Evolutionary conservation across 345 rosid species (phyloP).

Genomic region (Eucalyptus brandiana): DNA sequence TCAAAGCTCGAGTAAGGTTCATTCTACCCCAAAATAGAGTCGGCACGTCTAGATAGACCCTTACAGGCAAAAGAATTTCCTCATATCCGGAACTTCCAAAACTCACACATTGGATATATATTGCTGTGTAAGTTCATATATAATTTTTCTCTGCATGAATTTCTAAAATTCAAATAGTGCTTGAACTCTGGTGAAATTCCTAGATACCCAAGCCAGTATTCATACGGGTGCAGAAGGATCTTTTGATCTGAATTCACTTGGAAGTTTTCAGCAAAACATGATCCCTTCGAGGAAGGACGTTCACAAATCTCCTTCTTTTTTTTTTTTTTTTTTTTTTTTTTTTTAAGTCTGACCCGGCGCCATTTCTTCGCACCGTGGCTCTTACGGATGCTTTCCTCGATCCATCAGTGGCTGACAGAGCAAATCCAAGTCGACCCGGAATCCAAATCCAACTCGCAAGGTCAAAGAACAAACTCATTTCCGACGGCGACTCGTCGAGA

Average conservation of each 20-base stretch:
- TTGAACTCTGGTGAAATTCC: not conserved
- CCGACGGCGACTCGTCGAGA: not conserved
- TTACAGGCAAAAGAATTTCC: not conserved
- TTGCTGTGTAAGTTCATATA: too few species aligned
- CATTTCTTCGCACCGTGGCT: not conserved
- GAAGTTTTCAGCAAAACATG: too few species aligned
- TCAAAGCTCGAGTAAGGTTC: not conserved
- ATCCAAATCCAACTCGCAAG: not conserved
- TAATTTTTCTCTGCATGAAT: not conserved
- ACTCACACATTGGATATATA: not conserved
- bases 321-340: too few species aligned
- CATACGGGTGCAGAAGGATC: not conserved
- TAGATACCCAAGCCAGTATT: not conserved
- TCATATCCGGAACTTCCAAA: not conserved
- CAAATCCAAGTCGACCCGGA: not conserved
- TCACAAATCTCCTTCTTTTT: not conserved
- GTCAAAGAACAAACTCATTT: not conserved
- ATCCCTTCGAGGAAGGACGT: not conserved
- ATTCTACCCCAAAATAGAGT: not conserved
- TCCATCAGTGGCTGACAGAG: not conserved
- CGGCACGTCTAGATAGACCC: not conserved
- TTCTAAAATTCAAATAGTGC: not conserved
- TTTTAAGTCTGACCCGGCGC: not conserved
- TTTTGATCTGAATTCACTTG: not conserved
- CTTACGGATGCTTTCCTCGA: not conserved